Evolutionary conservation across 371 early-diverging fungal genomes (phyloP).

Genomic region (Smittium mucronatum): DNA sequence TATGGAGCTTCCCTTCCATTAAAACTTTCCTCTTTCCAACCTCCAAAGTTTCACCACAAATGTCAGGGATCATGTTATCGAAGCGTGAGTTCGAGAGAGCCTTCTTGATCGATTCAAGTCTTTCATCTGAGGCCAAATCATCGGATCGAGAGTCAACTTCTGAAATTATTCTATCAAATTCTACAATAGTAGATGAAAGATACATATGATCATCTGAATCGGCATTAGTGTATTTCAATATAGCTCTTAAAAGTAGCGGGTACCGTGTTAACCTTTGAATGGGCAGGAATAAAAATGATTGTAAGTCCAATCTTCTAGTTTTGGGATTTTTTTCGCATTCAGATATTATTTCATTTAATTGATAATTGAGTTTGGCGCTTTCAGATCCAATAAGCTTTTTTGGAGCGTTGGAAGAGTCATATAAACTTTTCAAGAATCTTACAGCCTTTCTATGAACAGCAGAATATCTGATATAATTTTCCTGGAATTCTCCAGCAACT

Average conservation of each 20-base stretch:
- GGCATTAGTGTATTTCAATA: constrained; percentile 70
- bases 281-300: constrained; percentile 77
- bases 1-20: constrained; percentile 65
- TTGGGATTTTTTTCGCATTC: constrained; percentile 45
- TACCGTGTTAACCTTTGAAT: constrained; percentile 90
- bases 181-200: constrained; percentile 50
- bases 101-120: constrained; percentile 53
- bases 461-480: constrained; percentile 28
- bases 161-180: constrained; percentile 53
- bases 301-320: constrained; percentile 68
- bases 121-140: constrained; percentile 54
- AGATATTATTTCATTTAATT: constrained; percentile 45
- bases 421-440: constrained; percentile 28
- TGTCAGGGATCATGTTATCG: constrained; percentile 20
- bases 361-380: constrained; percentile 8
- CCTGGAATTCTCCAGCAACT: not conserved
- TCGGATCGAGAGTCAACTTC: constrained; percentile 67
- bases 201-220: constrained; percentile 63
- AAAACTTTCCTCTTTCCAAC: constrained; percentile 57
- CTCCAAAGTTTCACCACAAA: constrained; percentile 44
- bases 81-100: constrained; percentile 36
- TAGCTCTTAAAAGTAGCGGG: constrained; percentile 73
- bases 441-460: constrained; percentile 32
- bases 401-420: constrained; percentile 23
- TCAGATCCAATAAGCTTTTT: constrained; percentile 20